These are phyloP conservation scores for Rhodamnia argentea DNA, from an alignment of 345 rosid genomes.

Conservation along the genomic window DNA sequence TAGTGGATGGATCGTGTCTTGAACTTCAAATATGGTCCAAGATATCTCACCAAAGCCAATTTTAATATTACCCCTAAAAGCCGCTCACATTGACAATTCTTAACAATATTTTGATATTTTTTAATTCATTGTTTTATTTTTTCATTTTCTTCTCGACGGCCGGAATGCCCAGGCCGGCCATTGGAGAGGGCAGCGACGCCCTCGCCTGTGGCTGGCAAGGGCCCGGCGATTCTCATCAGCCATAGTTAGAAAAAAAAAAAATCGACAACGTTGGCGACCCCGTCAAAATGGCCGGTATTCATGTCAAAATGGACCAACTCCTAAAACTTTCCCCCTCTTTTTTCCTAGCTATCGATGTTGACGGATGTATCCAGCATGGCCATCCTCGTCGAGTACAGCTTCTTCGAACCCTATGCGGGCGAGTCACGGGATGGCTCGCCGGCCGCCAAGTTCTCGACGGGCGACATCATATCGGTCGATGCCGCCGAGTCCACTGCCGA, in stretches of 20 bases:
- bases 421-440: constrained; percentile 32
- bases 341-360: constrained; percentile 29
- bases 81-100: too few species aligned
- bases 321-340: background rate
- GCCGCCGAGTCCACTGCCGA: background rate
- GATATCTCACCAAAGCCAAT: background rate
- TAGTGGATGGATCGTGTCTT: background rate
- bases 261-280: too few species aligned
- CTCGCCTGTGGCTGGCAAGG: too few species aligned
- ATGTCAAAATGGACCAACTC: background rate
- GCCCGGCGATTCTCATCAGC: too few species aligned
- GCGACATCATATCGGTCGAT: constrained; percentile 31
- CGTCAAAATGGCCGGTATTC: too few species aligned
- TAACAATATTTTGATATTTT: too few species aligned
- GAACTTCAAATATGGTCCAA: background rate
- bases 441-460: constrained; percentile 29
- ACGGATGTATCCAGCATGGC: constrained; percentile 29
- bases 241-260: too few species aligned
- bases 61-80: background rate
- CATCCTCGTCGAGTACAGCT: constrained; percentile 22
- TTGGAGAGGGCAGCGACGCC: too few species aligned
- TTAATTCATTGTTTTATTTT: too few species aligned
- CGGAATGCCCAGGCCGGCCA: too few species aligned
- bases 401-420: constrained; percentile 43
- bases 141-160: too few species aligned